Evolutionary conservation across 495 filamentous ascomycete species (phyloP).

Genomic region (Tirmania nivea): DNA sequence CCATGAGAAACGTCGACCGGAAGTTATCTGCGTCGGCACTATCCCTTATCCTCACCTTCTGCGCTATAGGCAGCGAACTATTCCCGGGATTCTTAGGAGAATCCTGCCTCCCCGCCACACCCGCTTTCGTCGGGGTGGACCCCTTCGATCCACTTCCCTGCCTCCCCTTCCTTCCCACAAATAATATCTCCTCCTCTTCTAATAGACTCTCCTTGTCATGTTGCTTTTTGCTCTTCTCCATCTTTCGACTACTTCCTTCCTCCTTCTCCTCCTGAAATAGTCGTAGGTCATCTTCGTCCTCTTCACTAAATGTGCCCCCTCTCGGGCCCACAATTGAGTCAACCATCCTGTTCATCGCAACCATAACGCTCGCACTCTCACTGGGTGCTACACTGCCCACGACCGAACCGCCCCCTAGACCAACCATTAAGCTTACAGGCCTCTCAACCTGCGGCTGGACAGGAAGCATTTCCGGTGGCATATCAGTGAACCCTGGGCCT

Average conservation of each 20-base stretch:
- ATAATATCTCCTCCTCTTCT: slow-evolving; percentile 19
- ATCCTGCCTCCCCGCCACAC: too few relatives aligned
- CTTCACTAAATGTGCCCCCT: slow-evolving; percentile 10
- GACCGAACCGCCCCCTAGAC: not conserved
- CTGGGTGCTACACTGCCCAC: not conserved
- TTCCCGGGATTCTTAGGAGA: too few relatives aligned
- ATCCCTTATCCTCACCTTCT: too few relatives aligned
- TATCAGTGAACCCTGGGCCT: not conserved
- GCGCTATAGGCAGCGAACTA: too few relatives aligned
- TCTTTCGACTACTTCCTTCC: not conserved
- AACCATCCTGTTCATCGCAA: slow-evolving; percentile 37
- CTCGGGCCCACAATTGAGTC: slow-evolving; percentile 37
- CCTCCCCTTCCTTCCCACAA: slow-evolving; percentile 9
- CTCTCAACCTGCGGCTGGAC: not conserved
- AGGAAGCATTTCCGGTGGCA: not conserved
- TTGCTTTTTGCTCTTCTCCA: not conserved
- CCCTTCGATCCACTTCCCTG: not conserved
- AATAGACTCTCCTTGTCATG: not conserved
- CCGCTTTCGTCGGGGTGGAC: not conserved
- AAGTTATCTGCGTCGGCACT: too few relatives aligned
- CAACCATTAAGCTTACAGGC: not conserved
- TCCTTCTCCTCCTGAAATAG: not conserved
- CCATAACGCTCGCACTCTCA: slow-evolving; percentile 1
- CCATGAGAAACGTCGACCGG: too few relatives aligned
- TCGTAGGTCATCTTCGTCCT: slow-evolving; percentile 1